Base-by-base conservation (phyloP, 1,284 basidiomycete genomes). In the Termitomyces sp. region DNA sequence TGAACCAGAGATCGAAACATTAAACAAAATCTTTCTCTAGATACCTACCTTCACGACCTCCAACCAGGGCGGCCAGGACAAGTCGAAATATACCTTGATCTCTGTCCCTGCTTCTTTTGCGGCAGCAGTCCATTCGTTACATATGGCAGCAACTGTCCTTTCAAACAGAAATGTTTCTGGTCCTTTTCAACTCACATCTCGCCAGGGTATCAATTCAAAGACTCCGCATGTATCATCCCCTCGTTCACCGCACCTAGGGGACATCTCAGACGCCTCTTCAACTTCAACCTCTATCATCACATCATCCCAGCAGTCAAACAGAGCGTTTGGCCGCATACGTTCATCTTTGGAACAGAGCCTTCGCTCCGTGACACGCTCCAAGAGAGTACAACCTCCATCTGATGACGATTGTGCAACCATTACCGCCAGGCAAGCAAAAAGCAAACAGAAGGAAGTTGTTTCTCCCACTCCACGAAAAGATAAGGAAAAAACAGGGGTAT, bases 291-390 rank as follows among this genome's bases (percentile, higher is more conserved):
- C 11, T 13, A 30, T 28, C 19, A 49, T 46, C 46, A 60, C 61
- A 55, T 63, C 57, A 52, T 60, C 60, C 24, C 77, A 75, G 43
- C 60, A 74, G 6, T 70, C 75, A 2, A 72, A 77, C 35, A 81
- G 74, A 61, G 73, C 81, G 3, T 80, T 88, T 64, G 79, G 78
- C 59, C 80, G 84, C 39, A 69, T 88, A 50, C 80, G 81, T 49
- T 80, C 83, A 7, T 80, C 83, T 9, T 66, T 88, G 30, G 84
- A 85, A 61, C 80, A 85, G 58, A 83, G 78, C 59, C 58, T 88
- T 40, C 80, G 82, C 40, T 77, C 77, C 7, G 81, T 81, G 44
- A 81, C 82, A 13, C 76, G 81, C 50, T 77, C 79, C 50, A 81
- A 72, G 64, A 78, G 78, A 62, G 49, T 65, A 21, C 64, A 71